Base-by-base conservation (phyloP, 192 early-diverging fungal genomes). In the Coemansia sp. region DNA sequence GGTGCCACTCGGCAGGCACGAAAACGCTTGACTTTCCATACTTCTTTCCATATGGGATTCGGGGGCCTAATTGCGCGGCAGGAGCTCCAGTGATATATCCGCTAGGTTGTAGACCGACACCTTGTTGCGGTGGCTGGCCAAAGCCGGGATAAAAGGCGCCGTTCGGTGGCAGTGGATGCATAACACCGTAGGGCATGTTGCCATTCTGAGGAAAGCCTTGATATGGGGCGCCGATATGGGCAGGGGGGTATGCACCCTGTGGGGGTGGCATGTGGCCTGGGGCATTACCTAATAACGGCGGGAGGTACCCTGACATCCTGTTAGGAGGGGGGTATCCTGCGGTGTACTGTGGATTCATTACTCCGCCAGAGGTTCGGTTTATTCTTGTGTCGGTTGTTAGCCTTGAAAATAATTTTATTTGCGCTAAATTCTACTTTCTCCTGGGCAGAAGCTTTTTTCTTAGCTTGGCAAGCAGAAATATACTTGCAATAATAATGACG, bases 1-100 rank as follows among this genome's bases (percentile, higher is more conserved):
- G 7, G 29, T 79, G 49, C 76, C 76, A 79, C 19, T 66, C 68
- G 6, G 60, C 48, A 5, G 76, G 76, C 20, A 79, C 71, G 59
- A 79, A 79, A 36, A 71, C 57, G 43, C 68, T 79, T 0, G 76
- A 79, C 15, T 63, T 61, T 55, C 66, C 42, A 38, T 71, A 60
- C 32, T 64, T 41, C 25, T 53, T 43, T 23, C 55, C 35, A 7
- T 65, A 33, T 38, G 43, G 41, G 8, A 29, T 1, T 29, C 1
- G 29, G 29, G 29, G 1, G 29, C 29, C 29, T 29, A 29, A 29
- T 29, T 38, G 48, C 17, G 9, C 34, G 53, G 20, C 54, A 10
- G 3, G 34, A 2, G 9, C 6, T 34, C 52, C 40, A 42, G 29
- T 32, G 15, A 53, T 52, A 54, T 56, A 58, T 5, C 3, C 15